Percentiles rank a stretch among this genome's conserved stretches.
phyloP scores from a whole-genome alignment of 306 rosid species.

The Leucaena leucocephala region DNA sequence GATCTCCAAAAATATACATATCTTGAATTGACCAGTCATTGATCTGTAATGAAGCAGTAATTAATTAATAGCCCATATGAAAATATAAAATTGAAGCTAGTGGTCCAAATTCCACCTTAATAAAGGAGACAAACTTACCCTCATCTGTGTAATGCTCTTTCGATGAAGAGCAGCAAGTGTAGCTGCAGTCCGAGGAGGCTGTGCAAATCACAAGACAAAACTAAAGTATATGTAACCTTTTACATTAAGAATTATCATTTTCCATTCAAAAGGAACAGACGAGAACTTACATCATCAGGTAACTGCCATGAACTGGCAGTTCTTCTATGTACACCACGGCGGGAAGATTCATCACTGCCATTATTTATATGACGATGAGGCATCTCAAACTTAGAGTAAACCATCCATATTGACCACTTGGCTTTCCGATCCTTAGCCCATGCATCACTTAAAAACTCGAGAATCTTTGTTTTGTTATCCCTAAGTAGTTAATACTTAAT shows the following conservation, averaged over 20 bases:
- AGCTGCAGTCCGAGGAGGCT: slow-evolving; percentile 77
- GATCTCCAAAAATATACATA: slow-evolving; percentile 86
- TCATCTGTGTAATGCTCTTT: slow-evolving; percentile 87
- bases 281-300: slow-evolving; percentile 76
- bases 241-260: background rate
- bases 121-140: slow-evolving; percentile 50
- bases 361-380: slow-evolving; percentile 74
- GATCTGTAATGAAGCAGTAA: slow-evolving; percentile 56
- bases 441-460: slow-evolving; percentile 65
- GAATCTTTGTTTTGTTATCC: slow-evolving; percentile 69
- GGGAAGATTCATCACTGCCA: slow-evolving; percentile 60
- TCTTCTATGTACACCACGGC: slow-evolving; percentile 61
- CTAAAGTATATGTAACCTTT: slow-evolving; percentile 14
- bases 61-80: slow-evolving; percentile 10
- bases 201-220: slow-evolving; percentile 36
- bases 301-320: slow-evolving; percentile 68
- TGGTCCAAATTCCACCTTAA: slow-evolving; percentile 8
- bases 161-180: slow-evolving; percentile 83
- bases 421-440: slow-evolving; percentile 84
- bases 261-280: slow-evolving; percentile 16
- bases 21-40: slow-evolving; percentile 86
- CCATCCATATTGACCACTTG: slow-evolving; percentile 99
- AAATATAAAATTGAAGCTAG: slow-evolving; percentile 26
- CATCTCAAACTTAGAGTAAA: slow-evolving; percentile 88
- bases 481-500: slow-evolving; percentile 43